Conservation (phyloP, 352 stramenopile species). For the Globisporangium splendens region DNA sequence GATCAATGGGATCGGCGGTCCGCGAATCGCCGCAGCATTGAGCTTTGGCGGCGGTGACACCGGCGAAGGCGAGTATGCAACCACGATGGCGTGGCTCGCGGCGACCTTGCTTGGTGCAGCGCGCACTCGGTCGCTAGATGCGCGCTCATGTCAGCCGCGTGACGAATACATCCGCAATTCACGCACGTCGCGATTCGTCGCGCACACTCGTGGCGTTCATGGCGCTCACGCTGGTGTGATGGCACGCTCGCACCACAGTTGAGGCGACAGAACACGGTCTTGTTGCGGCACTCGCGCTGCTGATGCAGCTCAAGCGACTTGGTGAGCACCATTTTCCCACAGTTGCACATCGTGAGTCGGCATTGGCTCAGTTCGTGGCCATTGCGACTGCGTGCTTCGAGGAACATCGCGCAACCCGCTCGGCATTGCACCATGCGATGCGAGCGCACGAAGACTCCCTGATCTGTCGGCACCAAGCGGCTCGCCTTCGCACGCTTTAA, state of each 20-base stretch:
- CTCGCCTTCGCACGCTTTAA: slow-evolving; percentile 18
- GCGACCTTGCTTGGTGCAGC: slow-evolving; percentile 22
- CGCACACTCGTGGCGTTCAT: slow-evolving; percentile 53
- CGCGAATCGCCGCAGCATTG: slow-evolving; percentile 23
- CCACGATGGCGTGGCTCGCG: slow-evolving; percentile 19
- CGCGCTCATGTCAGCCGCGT: slow-evolving; percentile 36
- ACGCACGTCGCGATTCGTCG: slow-evolving; percentile 33
- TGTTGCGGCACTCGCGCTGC: slow-evolving; percentile 43
- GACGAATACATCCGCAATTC: slow-evolving; percentile 31
- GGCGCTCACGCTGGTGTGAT: slow-evolving; percentile 33
- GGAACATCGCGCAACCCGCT: slow-evolving; percentile 41
- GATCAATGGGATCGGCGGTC: slow-evolving; percentile 17
- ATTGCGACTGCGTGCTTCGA: slow-evolving; percentile 47
- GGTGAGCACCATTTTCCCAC: slow-evolving; percentile 64
- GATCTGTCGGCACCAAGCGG: slow-evolving; percentile 27
- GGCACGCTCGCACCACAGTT: slow-evolving; percentile 30
- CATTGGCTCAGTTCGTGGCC: slow-evolving; percentile 71
- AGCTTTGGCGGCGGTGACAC: slow-evolving; percentile 5
- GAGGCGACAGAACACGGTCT: slow-evolving; percentile 37
- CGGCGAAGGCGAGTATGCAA: slow-evolving; percentile 16
- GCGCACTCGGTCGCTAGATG: slow-evolving; percentile 42
- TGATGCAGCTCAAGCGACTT: slow-evolving; percentile 50
- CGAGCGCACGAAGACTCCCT: slow-evolving; percentile 25
- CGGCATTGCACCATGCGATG: slow-evolving; percentile 47
- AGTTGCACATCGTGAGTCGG: slow-evolving; percentile 56